Conservation (phyloP, 164 flowering plant species). For the Vitis rupestris region DNA sequence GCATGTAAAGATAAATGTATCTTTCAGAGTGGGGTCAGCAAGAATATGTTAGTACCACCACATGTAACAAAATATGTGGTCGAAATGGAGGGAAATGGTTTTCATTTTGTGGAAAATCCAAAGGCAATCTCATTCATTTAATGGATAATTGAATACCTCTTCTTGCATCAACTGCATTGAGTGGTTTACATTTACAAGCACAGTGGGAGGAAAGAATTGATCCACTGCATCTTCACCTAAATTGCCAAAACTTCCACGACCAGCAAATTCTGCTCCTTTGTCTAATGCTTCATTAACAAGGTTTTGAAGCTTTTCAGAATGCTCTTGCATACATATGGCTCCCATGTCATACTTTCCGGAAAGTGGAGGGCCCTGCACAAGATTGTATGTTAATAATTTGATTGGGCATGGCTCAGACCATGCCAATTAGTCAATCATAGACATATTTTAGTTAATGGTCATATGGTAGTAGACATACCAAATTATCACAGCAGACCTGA, state of each 20-base stretch:
- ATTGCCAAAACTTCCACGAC: slow-evolving; percentile 91
- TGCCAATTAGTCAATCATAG: too few species aligned
- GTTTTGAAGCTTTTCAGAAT: slow-evolving; percentile 83
- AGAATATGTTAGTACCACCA: too few species aligned
- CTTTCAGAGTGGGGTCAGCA: too few species aligned
- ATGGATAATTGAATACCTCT: slow-evolving; percentile 53
- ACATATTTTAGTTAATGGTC: too few species aligned
- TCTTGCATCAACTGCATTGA: slow-evolving; percentile 93
- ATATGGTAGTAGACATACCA: too few species aligned
- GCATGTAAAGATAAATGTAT: too few species aligned
- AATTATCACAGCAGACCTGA: too few species aligned
- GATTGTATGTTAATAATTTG: neutral
- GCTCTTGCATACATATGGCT: slow-evolving; percentile 90
- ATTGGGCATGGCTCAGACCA: too few species aligned
- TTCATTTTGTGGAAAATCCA: neutral
- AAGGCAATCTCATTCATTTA: neutral
- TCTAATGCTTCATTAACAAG: slow-evolving; percentile 86
- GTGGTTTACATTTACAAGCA: slow-evolving; percentile 78
- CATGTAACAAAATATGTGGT: too few species aligned
- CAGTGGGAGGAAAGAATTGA: slow-evolving; percentile 97
- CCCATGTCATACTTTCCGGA: slow-evolving; percentile 96
- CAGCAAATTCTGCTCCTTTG: slow-evolving; percentile 90
- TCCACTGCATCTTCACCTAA: slow-evolving; percentile 87
- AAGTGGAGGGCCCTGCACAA: slow-evolving; percentile 86
- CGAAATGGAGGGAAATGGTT: too few species aligned